Evolutionary conservation across 495 filamentous ascomycete species (phyloP).

Genomic region (Polyplosphaeria fusca): DNA sequence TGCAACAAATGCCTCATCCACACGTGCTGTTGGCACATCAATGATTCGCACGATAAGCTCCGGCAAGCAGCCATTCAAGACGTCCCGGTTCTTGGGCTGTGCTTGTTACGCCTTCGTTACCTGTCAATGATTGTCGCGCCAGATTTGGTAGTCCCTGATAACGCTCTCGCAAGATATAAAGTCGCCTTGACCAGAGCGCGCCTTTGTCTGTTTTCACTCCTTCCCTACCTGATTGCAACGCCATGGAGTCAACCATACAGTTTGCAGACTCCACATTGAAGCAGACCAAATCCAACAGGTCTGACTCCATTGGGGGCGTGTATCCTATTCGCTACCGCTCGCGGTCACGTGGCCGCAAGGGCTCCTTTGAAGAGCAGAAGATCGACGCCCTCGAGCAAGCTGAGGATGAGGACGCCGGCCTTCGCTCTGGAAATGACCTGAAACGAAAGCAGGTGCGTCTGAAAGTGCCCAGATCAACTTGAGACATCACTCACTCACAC

Average conservation of each 20-base stretch:
- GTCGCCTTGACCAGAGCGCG: too few relatives aligned
- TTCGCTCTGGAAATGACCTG: constrained; percentile 29
- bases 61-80: constrained; percentile 12
- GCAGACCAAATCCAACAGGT: constrained; percentile 2
- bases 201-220: not conserved
- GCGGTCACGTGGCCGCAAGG: constrained; percentile 10
- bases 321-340: constrained; percentile 18
- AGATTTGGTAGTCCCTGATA: too few relatives aligned
- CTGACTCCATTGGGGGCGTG: constrained; percentile 16
- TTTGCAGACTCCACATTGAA: constrained; percentile 4
- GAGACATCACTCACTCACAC: not conserved
- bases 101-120: constrained; percentile 14
- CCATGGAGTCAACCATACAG: constrained; percentile 23
- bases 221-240: not conserved
- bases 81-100: not conserved
- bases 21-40: constrained; percentile 7
- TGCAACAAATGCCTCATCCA: constrained; percentile 7
- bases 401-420: constrained; percentile 33
- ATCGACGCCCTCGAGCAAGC: not conserved
- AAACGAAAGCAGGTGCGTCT: constrained; percentile 33
- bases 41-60: constrained; percentile 13
- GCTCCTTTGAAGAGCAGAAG: constrained; percentile 15
- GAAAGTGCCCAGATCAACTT: not conserved
- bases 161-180: too few relatives aligned
- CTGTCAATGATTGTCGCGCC: too few relatives aligned